phyloP scores from a whole-genome alignment of 345 rosid species.

The Arabis hirsuta region DNA sequence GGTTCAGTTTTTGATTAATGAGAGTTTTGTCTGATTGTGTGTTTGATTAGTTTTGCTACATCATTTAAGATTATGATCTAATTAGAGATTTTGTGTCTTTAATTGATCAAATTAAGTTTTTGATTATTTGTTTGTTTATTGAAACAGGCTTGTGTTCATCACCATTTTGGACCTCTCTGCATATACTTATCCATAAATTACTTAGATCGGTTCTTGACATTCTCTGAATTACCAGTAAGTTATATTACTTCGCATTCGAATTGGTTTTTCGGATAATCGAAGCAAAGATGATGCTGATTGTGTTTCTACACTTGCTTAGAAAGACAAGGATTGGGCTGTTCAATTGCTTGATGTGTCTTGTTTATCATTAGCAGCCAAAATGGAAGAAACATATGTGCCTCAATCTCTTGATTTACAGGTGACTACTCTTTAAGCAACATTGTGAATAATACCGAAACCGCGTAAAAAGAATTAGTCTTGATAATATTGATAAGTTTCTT shows the following conservation, averaged over 20 bases:
- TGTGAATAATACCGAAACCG: not conserved
- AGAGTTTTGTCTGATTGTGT: not conserved
- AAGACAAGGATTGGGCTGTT: slow-evolving; percentile 56
- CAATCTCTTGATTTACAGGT: slow-evolving; percentile 63
- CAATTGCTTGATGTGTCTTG: slow-evolving; percentile 64
- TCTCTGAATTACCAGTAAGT: slow-evolving; percentile 62
- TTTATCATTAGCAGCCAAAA: slow-evolving; percentile 68
- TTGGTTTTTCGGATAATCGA: not conserved
- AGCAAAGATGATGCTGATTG: not conserved
- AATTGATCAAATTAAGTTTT: not conserved
- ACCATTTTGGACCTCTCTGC: slow-evolving; percentile 54
- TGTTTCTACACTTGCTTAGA: slow-evolving; percentile 38
- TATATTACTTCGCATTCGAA: no score
- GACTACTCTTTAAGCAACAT: not conserved
- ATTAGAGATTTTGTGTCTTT: not conserved
- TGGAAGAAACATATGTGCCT: slow-evolving; percentile 65
- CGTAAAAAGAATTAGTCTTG: not conserved
- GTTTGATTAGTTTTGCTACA: not conserved
- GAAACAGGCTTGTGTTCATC: slow-evolving; percentile 57
- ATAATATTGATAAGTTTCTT: not conserved
- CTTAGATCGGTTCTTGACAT: slow-evolving; percentile 63
- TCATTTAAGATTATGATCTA: slow-evolving; percentile 1
- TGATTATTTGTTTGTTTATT: not conserved
- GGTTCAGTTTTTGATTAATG: slow-evolving; percentile 36
- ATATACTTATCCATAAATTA: slow-evolving; percentile 55